phyloP scores from a whole-genome alignment of 805 yeast species.

The Ogataea nakhonphanomensis region DNA sequence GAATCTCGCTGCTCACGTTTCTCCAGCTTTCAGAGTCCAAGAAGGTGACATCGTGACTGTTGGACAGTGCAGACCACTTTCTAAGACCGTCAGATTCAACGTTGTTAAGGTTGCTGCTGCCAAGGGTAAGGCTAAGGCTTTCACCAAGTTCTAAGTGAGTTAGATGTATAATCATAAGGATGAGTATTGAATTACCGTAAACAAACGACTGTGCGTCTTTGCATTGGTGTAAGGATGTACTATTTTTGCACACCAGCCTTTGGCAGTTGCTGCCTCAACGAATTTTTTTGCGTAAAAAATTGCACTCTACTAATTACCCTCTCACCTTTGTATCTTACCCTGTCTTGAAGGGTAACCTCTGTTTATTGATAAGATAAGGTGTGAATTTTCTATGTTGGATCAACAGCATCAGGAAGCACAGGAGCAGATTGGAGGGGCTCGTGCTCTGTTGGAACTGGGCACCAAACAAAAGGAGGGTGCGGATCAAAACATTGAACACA shows the following conservation, averaged over 20 bases:
- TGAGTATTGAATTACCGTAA: background rate
- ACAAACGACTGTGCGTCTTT: background rate
- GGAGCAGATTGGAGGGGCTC: slow-evolving; percentile 30
- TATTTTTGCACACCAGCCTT: too few species aligned
- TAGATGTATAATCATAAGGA: slow-evolving; percentile 12
- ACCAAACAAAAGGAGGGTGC: slow-evolving; percentile 20
- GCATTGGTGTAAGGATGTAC: slow-evolving; percentile 5
- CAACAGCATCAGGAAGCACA: slow-evolving; percentile 11
- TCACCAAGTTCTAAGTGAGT: slow-evolving; percentile 83
- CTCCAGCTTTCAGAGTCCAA: slow-evolving; percentile 99
- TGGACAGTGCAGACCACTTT: slow-evolving; percentile 99
- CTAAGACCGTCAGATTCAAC: slow-evolving; percentile 99
- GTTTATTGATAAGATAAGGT: slow-evolving; percentile 10
- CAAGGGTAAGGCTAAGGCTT: slow-evolving; percentile 88
- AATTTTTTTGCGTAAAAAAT: background rate
- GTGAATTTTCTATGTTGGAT: slow-evolving; percentile 3
- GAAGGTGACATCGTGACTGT: slow-evolving; percentile 99
- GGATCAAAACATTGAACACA: slow-evolving; percentile 11
- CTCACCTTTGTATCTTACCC: slow-evolving; percentile 12
- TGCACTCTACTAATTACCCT: slow-evolving; percentile 7
- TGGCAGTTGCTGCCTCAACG: background rate
- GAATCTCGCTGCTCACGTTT: slow-evolving; percentile 99
- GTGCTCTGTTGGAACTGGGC: slow-evolving; percentile 27
- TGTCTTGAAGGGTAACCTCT: slow-evolving; percentile 14
- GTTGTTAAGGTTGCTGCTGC: slow-evolving; percentile 93